Percentiles rank a stretch among this genome's conserved stretches.
These are phyloP conservation scores for Geotrichum fermentans DNA, from an alignment of 1,139 yeast species.

Conservation along the genomic window DNA sequence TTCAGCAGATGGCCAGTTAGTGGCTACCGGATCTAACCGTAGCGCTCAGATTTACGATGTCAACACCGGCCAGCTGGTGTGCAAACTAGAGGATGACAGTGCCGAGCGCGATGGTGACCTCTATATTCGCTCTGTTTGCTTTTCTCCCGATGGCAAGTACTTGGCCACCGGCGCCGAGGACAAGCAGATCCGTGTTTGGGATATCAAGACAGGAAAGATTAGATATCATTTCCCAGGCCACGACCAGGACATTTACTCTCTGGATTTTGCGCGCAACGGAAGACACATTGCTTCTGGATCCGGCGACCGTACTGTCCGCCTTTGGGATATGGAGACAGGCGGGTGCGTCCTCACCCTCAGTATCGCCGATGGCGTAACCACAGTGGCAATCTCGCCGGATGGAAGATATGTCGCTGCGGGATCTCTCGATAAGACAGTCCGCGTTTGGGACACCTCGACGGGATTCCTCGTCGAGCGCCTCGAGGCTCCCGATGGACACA, in stretches of 20 bases:
- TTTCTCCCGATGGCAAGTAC: conserved; percentile 93
- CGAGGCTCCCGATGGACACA: conserved; percentile 93
- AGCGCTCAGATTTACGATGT: conserved; percentile 93
- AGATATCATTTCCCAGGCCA: conserved; percentile 88
- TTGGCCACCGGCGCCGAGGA: conserved; percentile 98
- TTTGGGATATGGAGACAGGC: conserved; percentile 92
- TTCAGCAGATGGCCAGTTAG: conserved; percentile 67
- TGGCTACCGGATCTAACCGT: conserved; percentile 97
- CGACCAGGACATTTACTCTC: conserved; percentile 94
- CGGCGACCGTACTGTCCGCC: conserved; percentile 93
- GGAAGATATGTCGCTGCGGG: conserved; percentile 96
- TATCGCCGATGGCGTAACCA: conserved; percentile 93
- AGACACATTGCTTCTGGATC: conserved; percentile 91
- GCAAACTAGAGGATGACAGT: conserved; percentile 76
- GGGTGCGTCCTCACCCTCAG: conserved; percentile 61
- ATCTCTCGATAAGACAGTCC: conserved; percentile 87
- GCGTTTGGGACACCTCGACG: conserved; percentile 95
- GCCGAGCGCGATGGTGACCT: conserved; percentile 60
- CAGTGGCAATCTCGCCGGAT: conserved; percentile 74
- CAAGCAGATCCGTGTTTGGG: conserved; percentile 95
- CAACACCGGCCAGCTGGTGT: conserved; percentile 84
- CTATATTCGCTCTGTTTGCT: conserved; percentile 91
- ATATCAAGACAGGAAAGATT: conserved; percentile 78
- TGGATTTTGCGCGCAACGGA: conserved; percentile 95
- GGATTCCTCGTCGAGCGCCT: conserved; percentile 83